Evolutionary conservation across 140 eudicot species (phyloP), one percentile per base, ranked within the genome.

Genomic region (Senecio squalidus): DNA sequence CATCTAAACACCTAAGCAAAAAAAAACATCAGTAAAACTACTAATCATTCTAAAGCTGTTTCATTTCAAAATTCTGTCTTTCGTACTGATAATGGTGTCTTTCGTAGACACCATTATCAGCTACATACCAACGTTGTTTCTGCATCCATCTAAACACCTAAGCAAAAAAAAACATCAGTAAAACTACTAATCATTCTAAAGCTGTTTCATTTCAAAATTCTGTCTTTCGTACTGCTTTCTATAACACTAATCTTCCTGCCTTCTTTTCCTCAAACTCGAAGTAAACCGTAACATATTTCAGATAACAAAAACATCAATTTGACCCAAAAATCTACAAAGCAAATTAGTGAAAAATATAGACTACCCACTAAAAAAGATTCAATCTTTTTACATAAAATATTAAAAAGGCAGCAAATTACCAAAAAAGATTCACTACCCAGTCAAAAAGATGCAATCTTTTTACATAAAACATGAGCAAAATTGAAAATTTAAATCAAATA

Each of bases 61-160:
- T n/a, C n/a, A n/a, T n/a, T n/a, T n/a, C n/a, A n/a, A n/a, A n/a
- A n/a, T n/a, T n/a, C n/a, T n/a, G n/a, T n/a, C n/a, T n/a, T n/a
- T n/a, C n/a, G n/a, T n/a, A n/a, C n/a, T n/a, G n/a, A n/a, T n/a
- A n/a, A n/a, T n/a, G n/a, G n/a, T n/a, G n/a, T n/a, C n/a, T n/a
- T n/a, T n/a, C n/a, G 51, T 92, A 92, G 21, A 92, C 85, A 20
- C 99, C 95, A 28, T 87, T 88, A 68, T 92, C 99, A 2, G 96
- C 96, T 29, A 92, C 62, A 20, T 92, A 92, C 95, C 96, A 92
- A 27, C 82, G 70, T 66, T 92, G 95, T 62, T 88, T 92, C 66
- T 87, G 96, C 99, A 92, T 92, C 99, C 99, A 92, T 79, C 98
- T 84, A 67, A 87, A 92, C 48, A 92, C 95, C 96, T 87, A 75